Evolutionary conservation across 1,284 basidiomycete species (phyloP), one percentile per base, ranked within the genome.

Genomic region (Irpex lacteus): DNA sequence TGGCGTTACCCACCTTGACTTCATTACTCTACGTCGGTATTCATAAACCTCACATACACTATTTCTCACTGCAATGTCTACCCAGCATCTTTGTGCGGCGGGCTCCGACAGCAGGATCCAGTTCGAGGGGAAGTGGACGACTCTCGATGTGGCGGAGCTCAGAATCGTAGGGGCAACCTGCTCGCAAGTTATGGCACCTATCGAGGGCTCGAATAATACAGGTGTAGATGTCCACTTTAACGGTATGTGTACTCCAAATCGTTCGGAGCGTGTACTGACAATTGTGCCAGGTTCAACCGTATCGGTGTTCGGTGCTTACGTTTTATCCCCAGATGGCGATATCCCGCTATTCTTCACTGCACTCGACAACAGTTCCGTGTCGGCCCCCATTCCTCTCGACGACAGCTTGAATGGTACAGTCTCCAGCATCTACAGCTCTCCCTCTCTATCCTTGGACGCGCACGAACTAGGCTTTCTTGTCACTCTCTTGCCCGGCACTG

Each of bases 401-500:
- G 18, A 19, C 52, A 54, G 8, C 8, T 32, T 11, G 18, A 54
- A 54, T 32, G 52, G 52, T 9, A 54, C 52, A 9, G 52, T 32
- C 11, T 54, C 18, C 11, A 54, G 19, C 18, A 54, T 54, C 26
- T 54, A 13, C 18, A 19, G 18, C 11, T 54, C 52, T 32, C 52
- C 52, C 8, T 18, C 8, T 9, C 18, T 54, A 11, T 11, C 52
- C 52, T 21, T 11, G 19, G 52, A 19, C 9, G 9, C 52, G 11
- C 52, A 54, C 26, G 26, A 9, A 19, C 18, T 54, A 18, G 11
- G 18, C 3, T 18, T 54, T 9, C 18, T 54, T 9, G 52, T 32
- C 58, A 56, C 58, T 26, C 54, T 72, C 50, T 18, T 66, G 34
- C 36, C 38, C 21, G 52, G 60, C 37, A 26, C 53, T 19, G 38